These are phyloP conservation scores for Protomyces pachydermus DNA, from an alignment of 1,139 yeast species.

Conservation along the genomic window DNA sequence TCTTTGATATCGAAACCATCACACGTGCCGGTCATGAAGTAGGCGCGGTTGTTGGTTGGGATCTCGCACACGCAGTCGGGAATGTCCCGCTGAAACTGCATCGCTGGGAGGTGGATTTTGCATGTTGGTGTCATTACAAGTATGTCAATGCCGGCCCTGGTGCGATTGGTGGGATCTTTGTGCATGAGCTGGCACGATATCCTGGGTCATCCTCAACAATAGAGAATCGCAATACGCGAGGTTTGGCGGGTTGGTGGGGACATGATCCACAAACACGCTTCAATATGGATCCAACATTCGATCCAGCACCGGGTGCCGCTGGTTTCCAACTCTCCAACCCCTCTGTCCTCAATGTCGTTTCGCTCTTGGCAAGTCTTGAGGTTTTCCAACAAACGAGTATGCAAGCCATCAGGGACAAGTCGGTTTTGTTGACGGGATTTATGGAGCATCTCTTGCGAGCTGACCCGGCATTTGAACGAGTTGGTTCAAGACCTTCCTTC, in stretches of 20 bases:
- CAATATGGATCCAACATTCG: conserved; percentile 70
- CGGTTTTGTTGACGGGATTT: conserved; percentile 55
- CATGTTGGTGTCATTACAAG: conserved; percentile 91
- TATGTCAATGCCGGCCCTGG: conserved; percentile 92
- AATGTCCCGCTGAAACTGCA: conserved; percentile 72
- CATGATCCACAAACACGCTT: conserved; percentile 66
- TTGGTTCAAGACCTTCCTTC: conserved; percentile 40
- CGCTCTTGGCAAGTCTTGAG: conserved; percentile 62
- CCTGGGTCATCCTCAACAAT: conserved; percentile 36
- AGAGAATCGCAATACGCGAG: conserved; percentile 43
- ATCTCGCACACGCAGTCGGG: conserved; percentile 90
- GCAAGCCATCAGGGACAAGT: conserved; percentile 50
- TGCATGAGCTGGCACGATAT: conserved; percentile 46
- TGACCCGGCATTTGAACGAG: conserved; percentile 36
- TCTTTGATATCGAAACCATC: conserved; percentile 64
- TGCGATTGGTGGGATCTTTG: conserved; percentile 76
- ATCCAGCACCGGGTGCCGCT: conserved; percentile 74
- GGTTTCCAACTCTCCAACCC: conserved; percentile 94
- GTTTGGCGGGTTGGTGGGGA: conserved; percentile 98
- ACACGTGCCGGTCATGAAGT: conserved; percentile 54
- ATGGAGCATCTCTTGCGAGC: conserved; percentile 48
- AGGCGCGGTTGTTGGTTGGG: conserved; percentile 82
- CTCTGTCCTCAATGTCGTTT: conserved; percentile 73
- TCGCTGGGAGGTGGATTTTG: conserved; percentile 88
- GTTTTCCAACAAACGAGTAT: conserved; percentile 59